phyloP scores from a whole-genome alignment of 305 asterid genomes.

The Ilex paraguariensis region DNA sequence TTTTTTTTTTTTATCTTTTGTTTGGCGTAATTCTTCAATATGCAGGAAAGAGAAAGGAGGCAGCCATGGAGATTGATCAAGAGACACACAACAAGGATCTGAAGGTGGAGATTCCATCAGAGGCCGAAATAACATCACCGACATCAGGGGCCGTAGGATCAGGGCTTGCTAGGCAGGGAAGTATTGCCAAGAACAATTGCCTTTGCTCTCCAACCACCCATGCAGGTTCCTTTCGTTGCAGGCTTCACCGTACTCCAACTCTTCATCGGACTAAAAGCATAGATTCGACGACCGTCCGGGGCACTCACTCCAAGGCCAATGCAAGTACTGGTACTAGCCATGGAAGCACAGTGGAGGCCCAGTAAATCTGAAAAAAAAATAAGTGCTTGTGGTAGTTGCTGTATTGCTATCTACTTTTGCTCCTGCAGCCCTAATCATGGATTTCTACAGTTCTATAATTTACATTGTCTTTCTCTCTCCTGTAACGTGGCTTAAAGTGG shows the following conservation, averaged over 20 bases:
- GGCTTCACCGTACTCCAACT: slow-evolving; percentile 59
- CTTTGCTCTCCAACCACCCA: slow-evolving; percentile 82
- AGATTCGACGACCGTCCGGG: slow-evolving; percentile 26
- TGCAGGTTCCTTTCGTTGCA: slow-evolving; percentile 77
- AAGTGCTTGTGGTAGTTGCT: neutral
- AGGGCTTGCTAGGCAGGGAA: slow-evolving; percentile 65
- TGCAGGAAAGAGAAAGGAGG: neutral
- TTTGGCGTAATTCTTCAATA: neutral
- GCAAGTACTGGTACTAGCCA: slow-evolving; percentile 5
- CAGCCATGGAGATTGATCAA: slow-evolving; percentile 28
- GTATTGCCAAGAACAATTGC: slow-evolving; percentile 52
- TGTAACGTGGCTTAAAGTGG: no score
- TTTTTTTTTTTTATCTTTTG: neutral
- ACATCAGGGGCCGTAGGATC: slow-evolving; percentile 6
- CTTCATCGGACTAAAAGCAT: slow-evolving; percentile 63
- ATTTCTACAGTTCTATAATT: no score
- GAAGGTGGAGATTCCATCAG: slow-evolving; percentile 43
- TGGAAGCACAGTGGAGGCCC: slow-evolving; percentile 24
- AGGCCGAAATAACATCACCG: slow-evolving; percentile 18
- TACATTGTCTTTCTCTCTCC: no score
- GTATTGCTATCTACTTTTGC: no score
- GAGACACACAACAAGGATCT: slow-evolving; percentile 27
- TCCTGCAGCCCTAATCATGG: no score
- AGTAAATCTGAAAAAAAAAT: slow-evolving; percentile 4
- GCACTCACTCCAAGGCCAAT: slow-evolving; percentile 26